These are phyloP conservation scores for Cunninghamia lanceolata DNA, from an alignment of 75 land plant species.

Conservation along the genomic window DNA sequence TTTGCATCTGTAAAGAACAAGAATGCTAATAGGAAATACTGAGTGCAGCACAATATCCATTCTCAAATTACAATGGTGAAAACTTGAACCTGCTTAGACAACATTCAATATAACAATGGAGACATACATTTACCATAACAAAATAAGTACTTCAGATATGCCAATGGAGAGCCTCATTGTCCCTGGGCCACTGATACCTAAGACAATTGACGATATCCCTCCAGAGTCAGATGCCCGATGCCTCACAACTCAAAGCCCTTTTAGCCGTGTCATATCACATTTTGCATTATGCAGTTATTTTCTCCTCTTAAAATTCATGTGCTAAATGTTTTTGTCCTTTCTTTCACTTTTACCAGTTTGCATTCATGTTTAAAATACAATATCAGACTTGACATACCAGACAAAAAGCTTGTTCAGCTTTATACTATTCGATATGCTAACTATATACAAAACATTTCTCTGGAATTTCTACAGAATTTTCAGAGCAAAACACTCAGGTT, in stretches of 20 bases:
- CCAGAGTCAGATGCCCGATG: background rate
- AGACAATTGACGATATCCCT: background rate
- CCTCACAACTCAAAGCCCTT: background rate
- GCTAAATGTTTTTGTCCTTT: background rate
- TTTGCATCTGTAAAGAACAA: background rate
- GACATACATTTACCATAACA: background rate
- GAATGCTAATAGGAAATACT: background rate
- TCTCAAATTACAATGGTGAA: background rate
- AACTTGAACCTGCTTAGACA: slow-evolving; percentile 1
- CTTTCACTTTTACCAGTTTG: background rate
- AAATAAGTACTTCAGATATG: background rate
- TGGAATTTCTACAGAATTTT: too few species aligned
- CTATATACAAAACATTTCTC: too few species aligned
- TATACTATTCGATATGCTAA: too few species aligned
- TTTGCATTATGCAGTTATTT: background rate
- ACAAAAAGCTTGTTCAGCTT: too few species aligned
- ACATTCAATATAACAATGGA: background rate
- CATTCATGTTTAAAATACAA: background rate
- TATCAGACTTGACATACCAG: background rate
- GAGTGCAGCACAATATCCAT: background rate
- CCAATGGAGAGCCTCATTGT: background rate
- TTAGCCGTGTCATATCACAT: too few species aligned
- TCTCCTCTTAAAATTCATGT: background rate
- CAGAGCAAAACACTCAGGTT: too few species aligned
- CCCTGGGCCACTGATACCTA: background rate